Base-by-base conservation (phyloP, 1,284 basidiomycete genomes). In the Quambalaria eucalypti region DNA sequence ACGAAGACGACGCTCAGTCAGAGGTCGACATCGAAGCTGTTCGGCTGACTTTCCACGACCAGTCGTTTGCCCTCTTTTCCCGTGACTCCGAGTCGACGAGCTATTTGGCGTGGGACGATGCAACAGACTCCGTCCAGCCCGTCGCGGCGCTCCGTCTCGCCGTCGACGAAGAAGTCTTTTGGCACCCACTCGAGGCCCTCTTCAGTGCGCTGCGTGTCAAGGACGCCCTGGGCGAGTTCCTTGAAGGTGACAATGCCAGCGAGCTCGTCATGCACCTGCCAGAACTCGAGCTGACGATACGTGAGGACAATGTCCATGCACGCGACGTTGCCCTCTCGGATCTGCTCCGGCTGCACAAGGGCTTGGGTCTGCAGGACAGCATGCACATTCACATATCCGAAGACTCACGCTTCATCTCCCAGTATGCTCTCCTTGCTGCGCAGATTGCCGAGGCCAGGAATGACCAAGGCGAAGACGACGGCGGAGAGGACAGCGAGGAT, bases 161-260 rank as follows among this genome's bases (percentile, higher is more conserved):
- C 10, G 47, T 67, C 3, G 33, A 56, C 1, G 47, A 60, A n/a
- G 57, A 66, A 26, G 55, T 62, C 9, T 66, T 73, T 42, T 61
- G 64, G 59, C 62, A 68, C 48, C 65, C 70, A 0, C 65, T 74
- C 12, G 68, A 69, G 29, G 55, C 55, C 29, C 52, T 74, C n/a
- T 73, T 73, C 29, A 55, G 54, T 2, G 53, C 66, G 14, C 54
- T 74, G 16, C 52, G 72, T 25, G 62, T 70, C 16, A 60, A 61
- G 29, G 57, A 65, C 2, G 67, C 68, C 1, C 64, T 74, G 0
- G 72, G 72, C 47, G 72, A 73, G n/a, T 74, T 74, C 49, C 62
- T 74, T 31, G 72, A 74, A 33, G 42, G 25, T 21, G 42, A 21
- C 5, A 67, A 69, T 10, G 60, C 60, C 9, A 68, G 61, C 10